phyloP scores from a whole-genome alignment of 2,329 filamentous ascomycete species.

The Arthrobotrys sinensis region DNA sequence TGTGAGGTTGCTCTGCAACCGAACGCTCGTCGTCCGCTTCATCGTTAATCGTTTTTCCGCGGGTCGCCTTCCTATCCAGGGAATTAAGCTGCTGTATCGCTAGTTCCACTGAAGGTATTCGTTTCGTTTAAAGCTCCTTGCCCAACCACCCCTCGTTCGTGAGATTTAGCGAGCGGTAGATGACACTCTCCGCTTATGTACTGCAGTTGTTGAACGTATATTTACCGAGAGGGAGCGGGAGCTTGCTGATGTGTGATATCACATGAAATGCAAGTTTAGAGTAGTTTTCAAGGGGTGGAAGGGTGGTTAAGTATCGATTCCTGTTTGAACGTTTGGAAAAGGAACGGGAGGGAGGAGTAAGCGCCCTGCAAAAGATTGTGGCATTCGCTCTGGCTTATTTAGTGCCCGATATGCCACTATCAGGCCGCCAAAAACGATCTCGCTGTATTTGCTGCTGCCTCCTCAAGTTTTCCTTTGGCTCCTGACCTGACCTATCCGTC shows the following conservation, averaged over 20 bases:
- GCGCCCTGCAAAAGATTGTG: conserved; percentile 12
- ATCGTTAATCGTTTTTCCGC: conserved; percentile 22
- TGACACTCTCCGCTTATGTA: conserved; percentile 26
- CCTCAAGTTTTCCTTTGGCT: conserved; percentile 24
- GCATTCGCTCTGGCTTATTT: conserved; percentile 29
- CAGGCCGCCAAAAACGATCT: conserved; percentile 23
- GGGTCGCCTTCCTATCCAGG: conserved; percentile 13
- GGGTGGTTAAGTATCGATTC: conserved; percentile 42
- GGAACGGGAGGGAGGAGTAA: conserved; percentile 19
- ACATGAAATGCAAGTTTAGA: conserved; percentile 42
- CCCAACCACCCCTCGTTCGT: conserved; percentile 35
- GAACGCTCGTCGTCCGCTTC: conserved; percentile 40
- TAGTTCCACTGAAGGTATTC: conserved; percentile 17
- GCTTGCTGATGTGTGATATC: conserved; percentile 29
- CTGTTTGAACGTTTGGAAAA: conserved; percentile 20
- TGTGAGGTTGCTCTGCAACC: conserved; percentile 58
- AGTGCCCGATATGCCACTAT: conserved; percentile 15
- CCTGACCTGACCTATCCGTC: conserved; percentile 24
- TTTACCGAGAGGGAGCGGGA: conserved; percentile 32
- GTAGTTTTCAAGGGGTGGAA: conserved; percentile 26
- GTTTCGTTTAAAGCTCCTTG: conserved; percentile 33
- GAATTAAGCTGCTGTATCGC: conserved; percentile 15
- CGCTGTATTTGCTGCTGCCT: conserved; percentile 20
- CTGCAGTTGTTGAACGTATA: conserved; percentile 10
- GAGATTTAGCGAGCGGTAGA: conserved; percentile 57